Percentiles rank a stretch among this genome's conserved stretches.
phyloP scores from a whole-genome alignment of 192 early-diverging fungal genomes.

The Gryganskiella cystojenkinii region DNA sequence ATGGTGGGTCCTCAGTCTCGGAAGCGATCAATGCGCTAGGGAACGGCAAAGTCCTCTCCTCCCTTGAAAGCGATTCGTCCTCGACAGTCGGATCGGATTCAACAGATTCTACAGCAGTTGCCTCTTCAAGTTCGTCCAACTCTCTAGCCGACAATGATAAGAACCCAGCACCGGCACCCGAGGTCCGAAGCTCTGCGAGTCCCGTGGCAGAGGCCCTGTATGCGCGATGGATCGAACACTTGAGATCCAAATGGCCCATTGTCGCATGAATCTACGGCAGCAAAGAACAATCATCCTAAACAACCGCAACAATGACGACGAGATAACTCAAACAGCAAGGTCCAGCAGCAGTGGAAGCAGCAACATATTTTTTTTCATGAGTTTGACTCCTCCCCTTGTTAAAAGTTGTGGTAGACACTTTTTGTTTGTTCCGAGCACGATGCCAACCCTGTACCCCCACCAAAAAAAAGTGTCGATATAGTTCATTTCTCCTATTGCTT shows the following conservation, averaged over 20 bases:
- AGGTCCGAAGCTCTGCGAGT: slow-evolving; percentile 30
- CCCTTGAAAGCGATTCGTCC: slow-evolving; percentile 11
- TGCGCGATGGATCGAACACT: slow-evolving; percentile 55
- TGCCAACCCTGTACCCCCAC: no score
- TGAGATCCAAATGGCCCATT: slow-evolving; percentile 59
- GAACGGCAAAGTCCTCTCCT: slow-evolving; percentile 11
- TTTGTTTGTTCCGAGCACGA: no score
- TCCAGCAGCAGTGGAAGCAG: no score
- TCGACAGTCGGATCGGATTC: slow-evolving; percentile 20
- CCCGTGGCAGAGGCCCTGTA: slow-evolving; percentile 54
- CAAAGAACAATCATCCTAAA: slow-evolving; percentile 14
- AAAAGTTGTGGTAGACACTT: no score
- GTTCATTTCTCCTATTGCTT: no score
- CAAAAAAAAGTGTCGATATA: no score
- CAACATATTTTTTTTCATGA: no score
- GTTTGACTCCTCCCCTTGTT: no score
- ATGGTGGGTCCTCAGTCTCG: slow-evolving; percentile 17
- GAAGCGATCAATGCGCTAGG: slow-evolving; percentile 24
- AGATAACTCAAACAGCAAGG: no score
- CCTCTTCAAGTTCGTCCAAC: background rate
- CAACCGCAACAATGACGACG: background rate
- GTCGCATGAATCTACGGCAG: slow-evolving; percentile 56
- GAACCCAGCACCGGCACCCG: slow-evolving; percentile 1
- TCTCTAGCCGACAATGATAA: background rate
- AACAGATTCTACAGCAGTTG: slow-evolving; percentile 5